phyloP scores from a whole-genome alignment of 2,329 filamentous ascomycete genomes.

The Cladophialophora exuberans region DNA sequence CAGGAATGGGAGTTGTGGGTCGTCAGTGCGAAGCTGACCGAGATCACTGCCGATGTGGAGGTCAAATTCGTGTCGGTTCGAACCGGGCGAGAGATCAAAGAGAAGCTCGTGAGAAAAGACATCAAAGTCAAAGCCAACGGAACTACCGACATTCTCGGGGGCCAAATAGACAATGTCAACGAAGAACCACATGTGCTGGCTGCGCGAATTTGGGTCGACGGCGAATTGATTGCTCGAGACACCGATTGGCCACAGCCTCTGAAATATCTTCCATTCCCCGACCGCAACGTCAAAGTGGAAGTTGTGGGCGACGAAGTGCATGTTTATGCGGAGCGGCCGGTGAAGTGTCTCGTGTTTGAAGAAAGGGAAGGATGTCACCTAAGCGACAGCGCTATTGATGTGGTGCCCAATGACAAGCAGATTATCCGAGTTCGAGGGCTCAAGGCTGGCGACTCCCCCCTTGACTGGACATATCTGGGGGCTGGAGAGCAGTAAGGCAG shows the following conservation, averaged over 20 bases:
- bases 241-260: conserved; percentile 65
- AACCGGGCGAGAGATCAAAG: conserved; percentile 58
- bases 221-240: conserved; percentile 56
- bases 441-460: conserved; percentile 31
- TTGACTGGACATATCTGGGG: conserved; percentile 35
- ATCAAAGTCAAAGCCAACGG: conserved; percentile 57
- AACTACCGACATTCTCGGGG: conserved; percentile 57
- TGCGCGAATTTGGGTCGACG: conserved; percentile 57
- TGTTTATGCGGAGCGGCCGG: conserved; percentile 55
- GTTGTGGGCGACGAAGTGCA: conserved; percentile 45
- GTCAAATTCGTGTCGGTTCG: conserved; percentile 57
- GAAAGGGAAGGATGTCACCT: conserved; percentile 58
- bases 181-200: conserved; percentile 59
- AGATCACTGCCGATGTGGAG: conserved; percentile 41
- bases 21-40: conserved; percentile 51
- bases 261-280: conserved; percentile 60
- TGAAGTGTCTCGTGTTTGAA: conserved; percentile 64
- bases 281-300: conserved; percentile 54
- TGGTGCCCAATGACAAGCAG: conserved; percentile 63
- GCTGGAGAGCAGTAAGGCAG: conserved; percentile 33
- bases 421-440: conserved; percentile 35
- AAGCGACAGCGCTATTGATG: conserved; percentile 60
- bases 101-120: conserved; percentile 51
- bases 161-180: conserved; percentile 50
- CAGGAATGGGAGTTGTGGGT: conserved; percentile 62